Evolutionary conservation across 2,329 filamentous ascomycete genomes (phyloP), one percentile per base, ranked within the genome.

Genomic region (Hypoxylon sp.): DNA sequence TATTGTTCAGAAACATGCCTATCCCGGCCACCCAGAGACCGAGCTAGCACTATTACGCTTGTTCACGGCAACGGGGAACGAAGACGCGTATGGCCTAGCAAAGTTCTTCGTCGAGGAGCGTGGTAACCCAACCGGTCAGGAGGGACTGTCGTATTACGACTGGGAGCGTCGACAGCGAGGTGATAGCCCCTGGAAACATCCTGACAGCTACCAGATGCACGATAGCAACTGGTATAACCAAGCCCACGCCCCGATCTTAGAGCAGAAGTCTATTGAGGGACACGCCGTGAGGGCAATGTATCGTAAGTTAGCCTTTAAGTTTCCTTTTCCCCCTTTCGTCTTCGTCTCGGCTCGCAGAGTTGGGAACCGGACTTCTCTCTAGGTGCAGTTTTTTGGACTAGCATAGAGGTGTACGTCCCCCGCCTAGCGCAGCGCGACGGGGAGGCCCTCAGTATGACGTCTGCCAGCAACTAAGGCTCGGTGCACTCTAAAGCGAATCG

Each of bases 241-340:
- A 73, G 83, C 86, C 0, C 85, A 89, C 69, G 71, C 74, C 26
- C 86, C 86, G 0, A 84, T 89, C 18, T 68, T 81, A 0, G 78
- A 87, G 50, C 86, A 89, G 71, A 64, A 79, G 30, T 81, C 81
- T 0, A 80, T 89, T 45, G 83, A 89, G 68, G 87, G 87, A 0
- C 87, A 89, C 65, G 81, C 84, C 0, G 87, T 90, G 2, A 79
- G 87, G 28, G 86, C 84, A 0, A 83, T 88, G 80, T 89, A 89
- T 71, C 80, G 66, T 68, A 45, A 62, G 66, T 68, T 5, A 22
- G 20, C 36, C 44, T 32, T 28, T 22, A 16, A n/a, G 20, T 45
- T 40, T 40, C 9, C 11, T 46, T 44, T n/a, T 2, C 30, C 24
- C 24, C 18, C 16, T 64, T 50, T 24, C 26, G 20, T 22, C 18